Evolutionary conservation across 2,329 filamentous ascomycete genomes (phyloP), one percentile per base, ranked within the genome.

Genomic region (Colletotrichum chlorophyti): DNA sequence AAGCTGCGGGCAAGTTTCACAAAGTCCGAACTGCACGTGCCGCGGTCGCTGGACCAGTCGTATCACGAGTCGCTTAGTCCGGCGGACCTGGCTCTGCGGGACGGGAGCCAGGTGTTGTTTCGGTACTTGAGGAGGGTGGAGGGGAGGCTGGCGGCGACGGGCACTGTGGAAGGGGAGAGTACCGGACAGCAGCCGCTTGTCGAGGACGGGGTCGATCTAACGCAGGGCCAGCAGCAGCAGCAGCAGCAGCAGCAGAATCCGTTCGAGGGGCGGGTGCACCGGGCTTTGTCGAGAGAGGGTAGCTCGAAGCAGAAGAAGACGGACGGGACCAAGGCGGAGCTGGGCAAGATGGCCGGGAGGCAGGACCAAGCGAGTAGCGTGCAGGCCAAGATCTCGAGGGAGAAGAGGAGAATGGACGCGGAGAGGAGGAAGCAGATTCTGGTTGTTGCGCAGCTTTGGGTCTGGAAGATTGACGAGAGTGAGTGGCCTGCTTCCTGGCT

Each of bases 341-440:
- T 63, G 40, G 60, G 60, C 27, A 35, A 47, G 46, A 63, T 63
- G 61, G 51, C 59, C 3, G 61, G 54, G 2, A 19, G 61, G 46
- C 61, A 62, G 41, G 61, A 63, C 14, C 54, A 62, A 35, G 61
- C 59, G 7, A 60, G 53, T 12, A 63, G 61, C 32, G 59, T 63
- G 17, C 49, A 61, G 43, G 61, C 59, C 21, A 52, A 58, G 47
- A 51, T 57, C 4, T 50, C 50, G 11, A 12, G 51, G 40, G 60
- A 58, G 58, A 58, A 34, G 60, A 57, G 32, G 37, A 31, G 54
- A 31, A 46, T 62, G 23, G 64, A 60, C 60, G 68, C 71, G 21
- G 69, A 70, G 35, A 46, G 41, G 55, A 50, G 65, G 49, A 73
- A 64, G 60, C 72, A 74, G 45, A 60, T 58, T 12, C 53, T 66